phyloP scores from a whole-genome alignment of 1,284 basidiomycete genomes.

The Cryptococcus maquisensis region DNA sequence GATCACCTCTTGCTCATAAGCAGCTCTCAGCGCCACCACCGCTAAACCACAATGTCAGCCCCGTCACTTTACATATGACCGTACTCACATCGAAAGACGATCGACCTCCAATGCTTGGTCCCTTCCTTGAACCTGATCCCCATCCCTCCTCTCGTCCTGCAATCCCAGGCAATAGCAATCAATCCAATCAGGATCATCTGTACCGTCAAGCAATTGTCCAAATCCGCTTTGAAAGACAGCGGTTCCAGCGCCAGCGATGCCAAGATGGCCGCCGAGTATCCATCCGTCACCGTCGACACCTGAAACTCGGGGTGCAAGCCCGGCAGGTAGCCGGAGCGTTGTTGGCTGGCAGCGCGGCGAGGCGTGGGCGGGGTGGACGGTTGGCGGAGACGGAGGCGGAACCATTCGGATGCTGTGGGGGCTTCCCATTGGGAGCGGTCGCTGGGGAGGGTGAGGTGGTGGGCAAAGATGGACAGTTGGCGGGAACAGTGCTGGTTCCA shows the following conservation, averaged over 20 bases:
- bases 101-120: conserved; percentile 36
- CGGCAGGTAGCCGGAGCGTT: conserved; percentile 24
- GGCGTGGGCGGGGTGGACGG: not conserved
- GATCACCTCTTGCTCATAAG: conserved; percentile 25
- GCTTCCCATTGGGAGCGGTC: conserved; percentile 36
- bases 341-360: conserved; percentile 2
- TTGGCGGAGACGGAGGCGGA: conserved; percentile 8
- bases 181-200: conserved; percentile 35
- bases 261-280: conserved; percentile 30
- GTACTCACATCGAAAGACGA: conserved; percentile 31
- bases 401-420: conserved; percentile 28
- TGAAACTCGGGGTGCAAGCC: conserved; percentile 40
- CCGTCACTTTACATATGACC: not conserved
- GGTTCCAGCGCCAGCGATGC: conserved; percentile 19
- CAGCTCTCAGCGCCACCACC: conserved; percentile 33
- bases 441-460: conserved; percentile 35
- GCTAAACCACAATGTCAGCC: conserved; percentile 13
- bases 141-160: conserved; percentile 38
- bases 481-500: conserved; percentile 41
- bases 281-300: conserved; percentile 28
- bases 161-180: conserved; percentile 41
- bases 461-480: conserved; percentile 41
- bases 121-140: conserved; percentile 39
- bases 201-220: conserved; percentile 28
- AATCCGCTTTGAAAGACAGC: conserved; percentile 25